Base-by-base conservation (phyloP, 805 yeast genomes). In the Metschnikowia cubensis region DNA sequence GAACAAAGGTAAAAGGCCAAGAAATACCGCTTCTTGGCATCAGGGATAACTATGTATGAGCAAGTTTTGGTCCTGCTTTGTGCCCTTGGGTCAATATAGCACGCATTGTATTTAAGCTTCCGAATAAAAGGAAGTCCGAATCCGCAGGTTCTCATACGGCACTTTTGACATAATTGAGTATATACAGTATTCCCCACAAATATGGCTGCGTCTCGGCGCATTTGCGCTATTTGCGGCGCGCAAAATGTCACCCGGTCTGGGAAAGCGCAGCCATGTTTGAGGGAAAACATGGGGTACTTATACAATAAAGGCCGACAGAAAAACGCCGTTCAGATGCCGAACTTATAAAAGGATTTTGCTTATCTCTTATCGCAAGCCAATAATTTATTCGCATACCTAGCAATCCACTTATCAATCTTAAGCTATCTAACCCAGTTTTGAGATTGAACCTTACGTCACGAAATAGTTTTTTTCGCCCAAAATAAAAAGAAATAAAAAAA, bases 351-450 rank as follows among this genome's bases (percentile, higher is more conserved):
- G 43, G 22, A 21, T 32, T 32, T 33, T 39, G 32, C 20, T 21
- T 38, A 31, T 35, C 48, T 22, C 42, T 41, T 50, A 47, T 47
- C 50, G 17, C 43, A 33, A 35, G 47, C 52, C 52, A 50, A 50
- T 50, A 41, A 25, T 37, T 35, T 7, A 20, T 15, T 39, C 33
- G 42, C 42, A 15, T 15, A 15, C 6, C 14, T 10, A 25, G 22
- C 20, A 22, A 21, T n/a, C 31, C 31, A 10, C 31, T 29, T 10
- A 7, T 21, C 17, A n/a, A 21, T 22, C 15, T 37, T n/a, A 20
- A 18, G 29, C 25, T 15, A 29, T 10, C 20, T 25, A 29, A 20
- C 34, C 42, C 21, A 25, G 21, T 5, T 38, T 38, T 22, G 33
- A 39, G 21, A 25, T 21, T 14, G 41, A 13, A 21, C 17, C 20